Percentiles rank a stretch among this genome's conserved stretches.
Conservation (phyloP, 2,329 filamentous ascomycete genomes). For the Trichoderma breve region DNA sequence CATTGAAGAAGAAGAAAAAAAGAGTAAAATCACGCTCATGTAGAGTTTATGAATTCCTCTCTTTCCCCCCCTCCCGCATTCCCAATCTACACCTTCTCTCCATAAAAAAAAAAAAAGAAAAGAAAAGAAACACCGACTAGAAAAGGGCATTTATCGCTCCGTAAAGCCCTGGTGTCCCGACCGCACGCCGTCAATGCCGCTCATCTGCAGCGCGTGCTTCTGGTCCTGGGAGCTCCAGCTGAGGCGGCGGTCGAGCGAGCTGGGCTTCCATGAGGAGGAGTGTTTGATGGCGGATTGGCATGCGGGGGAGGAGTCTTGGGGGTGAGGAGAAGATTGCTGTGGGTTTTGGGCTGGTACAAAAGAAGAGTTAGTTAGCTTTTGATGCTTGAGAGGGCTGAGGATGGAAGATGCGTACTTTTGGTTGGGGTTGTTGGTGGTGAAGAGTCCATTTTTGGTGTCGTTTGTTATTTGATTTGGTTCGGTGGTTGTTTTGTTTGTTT, state of each 20-base stretch:
- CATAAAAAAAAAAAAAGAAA: not conserved
- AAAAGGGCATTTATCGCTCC: constrained; percentile 28
- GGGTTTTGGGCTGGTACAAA: not conserved
- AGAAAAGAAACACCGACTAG: not conserved
- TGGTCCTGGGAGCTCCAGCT: constrained; percentile 55
- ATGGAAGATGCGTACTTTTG: not conserved
- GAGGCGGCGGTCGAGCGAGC: constrained; percentile 42
- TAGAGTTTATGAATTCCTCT: not conserved
- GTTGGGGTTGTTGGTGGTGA: constrained; percentile 6
- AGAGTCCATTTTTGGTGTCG: not conserved
- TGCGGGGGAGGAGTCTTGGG: constrained; percentile 20
- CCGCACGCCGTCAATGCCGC: constrained; percentile 36
- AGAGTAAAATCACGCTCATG: not conserved
- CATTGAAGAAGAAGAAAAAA: not conserved
- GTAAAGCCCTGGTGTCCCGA: constrained; percentile 42
- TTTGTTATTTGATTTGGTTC: not conserved
- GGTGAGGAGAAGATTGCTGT: not conserved
- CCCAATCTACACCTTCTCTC: not conserved
- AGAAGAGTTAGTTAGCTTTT: not conserved
- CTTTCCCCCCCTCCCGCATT: not conserved
- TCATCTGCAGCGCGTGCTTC: constrained; percentile 52
- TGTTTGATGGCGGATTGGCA: constrained; percentile 28
- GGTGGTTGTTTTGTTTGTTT: not conserved
- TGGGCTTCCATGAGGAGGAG: constrained; percentile 47
- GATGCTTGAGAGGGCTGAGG: not conserved